These are phyloP conservation scores for Exophiala calicioides DNA, from an alignment of 2,329 filamentous ascomycete species.

Conservation along the genomic window DNA sequence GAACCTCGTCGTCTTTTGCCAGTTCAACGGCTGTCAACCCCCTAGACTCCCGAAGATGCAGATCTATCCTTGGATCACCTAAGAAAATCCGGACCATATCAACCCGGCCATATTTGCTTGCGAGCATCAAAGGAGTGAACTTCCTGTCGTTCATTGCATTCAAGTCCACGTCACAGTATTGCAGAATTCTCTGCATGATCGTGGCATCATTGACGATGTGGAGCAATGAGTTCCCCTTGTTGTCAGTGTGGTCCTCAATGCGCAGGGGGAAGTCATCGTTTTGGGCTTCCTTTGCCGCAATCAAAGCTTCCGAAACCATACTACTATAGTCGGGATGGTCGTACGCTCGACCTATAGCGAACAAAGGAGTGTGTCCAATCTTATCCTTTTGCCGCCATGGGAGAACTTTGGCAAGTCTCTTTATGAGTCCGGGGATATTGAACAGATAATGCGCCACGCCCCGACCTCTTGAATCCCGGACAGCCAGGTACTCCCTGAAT, in stretches of 20 bases:
- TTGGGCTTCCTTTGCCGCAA: constrained; percentile 72
- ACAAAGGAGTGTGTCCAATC: constrained; percentile 96
- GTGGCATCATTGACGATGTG: constrained; percentile 89
- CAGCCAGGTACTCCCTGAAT: constrained; percentile 67
- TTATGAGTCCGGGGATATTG: constrained; percentile 79
- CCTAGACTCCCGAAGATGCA: constrained; percentile 77
- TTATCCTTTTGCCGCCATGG: constrained; percentile 91
- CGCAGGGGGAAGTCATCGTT: constrained; percentile 78
- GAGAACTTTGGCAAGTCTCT: constrained; percentile 71
- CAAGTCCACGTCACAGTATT: constrained; percentile 87
- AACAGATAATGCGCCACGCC: constrained; percentile 96
- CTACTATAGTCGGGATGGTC: constrained; percentile 82
- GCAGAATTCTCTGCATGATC: constrained; percentile 72
- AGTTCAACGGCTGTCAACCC: constrained; percentile 93
- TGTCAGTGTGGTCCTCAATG: constrained; percentile 88
- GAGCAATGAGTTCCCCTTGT: constrained; percentile 90
- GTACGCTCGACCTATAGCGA: constrained; percentile 92
- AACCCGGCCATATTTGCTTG: constrained; percentile 94
- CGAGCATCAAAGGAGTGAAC: constrained; percentile 96
- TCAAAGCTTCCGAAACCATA: constrained; percentile 83
- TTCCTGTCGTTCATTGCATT: constrained; percentile 94
- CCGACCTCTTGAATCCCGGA: constrained; percentile 80
- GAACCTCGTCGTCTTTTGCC: constrained; percentile 95
- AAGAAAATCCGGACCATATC: constrained; percentile 91
- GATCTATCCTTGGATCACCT: constrained; percentile 81